These are phyloP conservation scores for Otatea glauca DNA, from an alignment of 176 grass and related monocot genomes.

Conservation along the genomic window DNA sequence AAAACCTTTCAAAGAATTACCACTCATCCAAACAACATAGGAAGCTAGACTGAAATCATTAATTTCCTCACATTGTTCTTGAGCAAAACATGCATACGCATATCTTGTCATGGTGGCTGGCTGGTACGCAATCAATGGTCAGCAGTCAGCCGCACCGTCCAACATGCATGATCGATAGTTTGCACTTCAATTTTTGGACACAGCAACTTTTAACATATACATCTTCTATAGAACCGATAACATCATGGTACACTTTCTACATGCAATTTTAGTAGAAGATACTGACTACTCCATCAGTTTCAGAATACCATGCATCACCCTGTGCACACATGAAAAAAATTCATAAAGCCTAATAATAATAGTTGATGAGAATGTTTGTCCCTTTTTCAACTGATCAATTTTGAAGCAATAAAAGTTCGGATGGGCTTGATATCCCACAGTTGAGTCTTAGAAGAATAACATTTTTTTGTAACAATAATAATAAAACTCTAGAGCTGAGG, in stretches of 20 bases:
- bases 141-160: neutral
- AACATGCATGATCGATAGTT: neutral
- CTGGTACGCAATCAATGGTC: constrained; percentile 18
- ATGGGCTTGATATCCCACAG: too few relatives aligned
- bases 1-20: too few relatives aligned
- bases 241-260: neutral
- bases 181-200: neutral
- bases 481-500: too few relatives aligned
- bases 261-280: neutral
- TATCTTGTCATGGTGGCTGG: neutral
- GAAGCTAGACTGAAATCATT: neutral
- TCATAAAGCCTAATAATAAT: too few relatives aligned
- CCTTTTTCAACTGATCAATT: neutral
- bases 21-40: too few relatives aligned
- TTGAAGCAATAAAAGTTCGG: too few relatives aligned
- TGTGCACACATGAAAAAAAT: neutral
- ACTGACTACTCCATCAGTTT: neutral
- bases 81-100: constrained; percentile 21
- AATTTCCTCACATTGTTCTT: constrained; percentile 33
- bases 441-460: neutral
- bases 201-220: neutral
- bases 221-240: neutral
- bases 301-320: neutral
- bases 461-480: neutral
- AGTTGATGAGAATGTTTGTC: neutral